Percentiles rank a stretch among this genome's conserved stretches.
Conservation (phyloP, 2,329 filamentous ascomycete genomes). For the Scortechinia acanthostroma region DNA sequence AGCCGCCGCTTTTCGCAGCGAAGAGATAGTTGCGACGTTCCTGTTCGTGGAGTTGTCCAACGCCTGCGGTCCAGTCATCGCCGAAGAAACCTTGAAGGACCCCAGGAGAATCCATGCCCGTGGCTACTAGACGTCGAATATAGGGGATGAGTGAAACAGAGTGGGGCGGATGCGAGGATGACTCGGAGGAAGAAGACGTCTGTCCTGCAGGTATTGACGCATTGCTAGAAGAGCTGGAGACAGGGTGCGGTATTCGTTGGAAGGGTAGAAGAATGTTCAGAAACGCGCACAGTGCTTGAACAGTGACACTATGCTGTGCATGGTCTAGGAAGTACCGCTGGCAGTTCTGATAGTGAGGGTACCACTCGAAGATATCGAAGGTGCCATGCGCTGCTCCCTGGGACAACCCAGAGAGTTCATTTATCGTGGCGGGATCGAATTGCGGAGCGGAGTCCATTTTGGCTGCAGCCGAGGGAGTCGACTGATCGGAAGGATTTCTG, state of each 20-base stretch:
- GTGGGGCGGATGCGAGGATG: slow-evolving; percentile 8
- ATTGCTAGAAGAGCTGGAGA: slow-evolving; percentile 18
- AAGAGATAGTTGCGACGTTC: slow-evolving; percentile 72
- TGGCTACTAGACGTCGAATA: slow-evolving; percentile 62
- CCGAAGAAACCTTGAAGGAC: slow-evolving; percentile 70
- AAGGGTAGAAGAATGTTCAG: slow-evolving; percentile 66
- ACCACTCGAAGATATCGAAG: slow-evolving; percentile 64
- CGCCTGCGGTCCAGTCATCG: slow-evolving; percentile 60
- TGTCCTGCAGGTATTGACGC: slow-evolving; percentile 9
- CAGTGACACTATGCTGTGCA: slow-evolving; percentile 58
- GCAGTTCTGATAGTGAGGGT: slow-evolving; percentile 64
- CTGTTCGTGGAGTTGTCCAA: slow-evolving; percentile 62
- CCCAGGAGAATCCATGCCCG: slow-evolving; percentile 61
- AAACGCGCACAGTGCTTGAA: slow-evolving; percentile 64
- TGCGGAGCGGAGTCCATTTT: too few species aligned
- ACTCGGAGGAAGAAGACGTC: slow-evolving; percentile 7
- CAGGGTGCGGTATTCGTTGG: slow-evolving; percentile 45
- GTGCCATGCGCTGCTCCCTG: background rate
- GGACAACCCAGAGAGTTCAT: background rate
- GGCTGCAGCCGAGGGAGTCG: too few species aligned
- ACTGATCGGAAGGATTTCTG: too few species aligned
- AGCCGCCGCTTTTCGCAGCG: slow-evolving; percentile 66
- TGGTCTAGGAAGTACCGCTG: slow-evolving; percentile 68
- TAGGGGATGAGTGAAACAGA: slow-evolving; percentile 62
- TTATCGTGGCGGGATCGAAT: background rate